phyloP scores from a whole-genome alignment of 2,329 filamentous ascomycete genomes.

The Septoria petroselini region DNA sequence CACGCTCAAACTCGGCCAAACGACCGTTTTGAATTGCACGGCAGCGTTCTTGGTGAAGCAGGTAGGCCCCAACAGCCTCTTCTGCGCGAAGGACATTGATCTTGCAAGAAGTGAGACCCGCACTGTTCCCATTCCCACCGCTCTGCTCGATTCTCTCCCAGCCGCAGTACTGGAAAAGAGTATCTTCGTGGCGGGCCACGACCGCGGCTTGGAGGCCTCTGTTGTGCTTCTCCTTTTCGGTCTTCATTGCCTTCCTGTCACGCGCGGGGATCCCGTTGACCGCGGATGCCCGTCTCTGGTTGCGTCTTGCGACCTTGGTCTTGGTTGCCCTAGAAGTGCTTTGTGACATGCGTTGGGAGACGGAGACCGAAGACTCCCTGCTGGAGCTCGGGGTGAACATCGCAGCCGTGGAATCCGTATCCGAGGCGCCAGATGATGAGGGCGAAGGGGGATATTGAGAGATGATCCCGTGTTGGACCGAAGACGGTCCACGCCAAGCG shows the following conservation, averaged over 20 bases:
- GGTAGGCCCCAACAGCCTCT: conserved; percentile 3
- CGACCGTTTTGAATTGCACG: conserved; percentile 9
- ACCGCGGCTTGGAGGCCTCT: conserved; percentile 17
- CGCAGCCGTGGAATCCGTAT: conserved; percentile 16
- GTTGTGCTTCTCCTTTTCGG: conserved; percentile 23
- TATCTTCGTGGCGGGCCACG: conserved; percentile 19
- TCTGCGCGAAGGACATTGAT: conserved; percentile 17
- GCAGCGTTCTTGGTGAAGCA: conserved; percentile 10
- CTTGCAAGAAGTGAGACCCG: conserved; percentile 21
- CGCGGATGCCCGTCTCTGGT: not conserved
- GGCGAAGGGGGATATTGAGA: conserved; percentile 9
- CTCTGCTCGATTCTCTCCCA: conserved; percentile 21
- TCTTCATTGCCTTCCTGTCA: conserved; percentile 21
- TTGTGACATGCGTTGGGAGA: not conserved
- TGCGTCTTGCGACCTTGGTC: not conserved
- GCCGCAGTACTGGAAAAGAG: conserved; percentile 10
- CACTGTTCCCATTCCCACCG: conserved; percentile 26
- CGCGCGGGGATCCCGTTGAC: not conserved
- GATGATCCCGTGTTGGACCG: conserved; percentile 8
- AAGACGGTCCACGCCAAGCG: not conserved
- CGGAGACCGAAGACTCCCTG: conserved; percentile 14
- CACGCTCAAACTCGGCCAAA: conserved; percentile 7
- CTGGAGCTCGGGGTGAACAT: conserved; percentile 19
- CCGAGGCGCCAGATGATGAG: conserved; percentile 10
- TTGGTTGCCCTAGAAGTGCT: conserved; percentile 5